A percentile compares a stretch with the other conserved stretches of the same genome.
phyloP scores from a whole-genome alignment of 1,284 basidiomycete genomes.

The Porodaedalea pini region DNA sequence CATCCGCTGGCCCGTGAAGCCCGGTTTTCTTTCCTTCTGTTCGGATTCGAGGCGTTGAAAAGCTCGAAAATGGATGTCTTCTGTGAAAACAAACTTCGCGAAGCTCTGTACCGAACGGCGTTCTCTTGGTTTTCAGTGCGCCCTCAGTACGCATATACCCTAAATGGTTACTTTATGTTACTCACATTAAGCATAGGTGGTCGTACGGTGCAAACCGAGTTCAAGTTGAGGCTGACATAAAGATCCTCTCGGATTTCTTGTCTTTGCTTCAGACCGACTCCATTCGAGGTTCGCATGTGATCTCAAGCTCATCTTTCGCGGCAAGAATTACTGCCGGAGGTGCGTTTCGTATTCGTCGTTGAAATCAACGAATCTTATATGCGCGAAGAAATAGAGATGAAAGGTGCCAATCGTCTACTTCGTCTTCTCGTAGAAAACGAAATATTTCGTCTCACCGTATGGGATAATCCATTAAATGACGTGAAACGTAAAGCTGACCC shows the following conservation, averaged over 20 bases:
- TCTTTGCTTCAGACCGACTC: constrained; percentile 73
- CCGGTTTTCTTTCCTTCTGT: constrained; percentile 85
- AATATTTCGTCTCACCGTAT: constrained; percentile 80
- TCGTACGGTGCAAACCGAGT: constrained; percentile 90
- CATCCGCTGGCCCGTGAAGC: constrained; percentile 90
- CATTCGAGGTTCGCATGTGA: constrained; percentile 58
- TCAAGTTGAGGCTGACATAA: constrained; percentile 87
- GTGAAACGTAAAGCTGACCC: constrained; percentile 63
- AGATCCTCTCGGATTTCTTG: constrained; percentile 81
- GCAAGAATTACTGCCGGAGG: constrained; percentile 37
- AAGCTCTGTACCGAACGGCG: constrained; percentile 75
- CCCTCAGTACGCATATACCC: constrained; percentile 63
- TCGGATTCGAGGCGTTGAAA: constrained; percentile 90
- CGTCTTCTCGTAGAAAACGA: constrained; percentile 89
- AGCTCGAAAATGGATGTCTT: constrained; percentile 84
- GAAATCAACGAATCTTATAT: constrained; percentile 49
- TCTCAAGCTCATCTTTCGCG: constrained; percentile 60
- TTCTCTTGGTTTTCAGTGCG: constrained; percentile 91
- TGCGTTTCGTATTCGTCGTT: constrained; percentile 20
- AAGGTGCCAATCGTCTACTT: constrained; percentile 68
- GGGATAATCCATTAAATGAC: constrained; percentile 87
- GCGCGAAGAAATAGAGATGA: constrained; percentile 38
- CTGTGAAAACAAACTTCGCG: constrained; percentile 77
- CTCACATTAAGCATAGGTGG: constrained; percentile 59
- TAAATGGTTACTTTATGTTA: neutral